A percentile compares a stretch with the other conserved stretches of the same genome.
Evolutionary conservation across 2,329 filamentous ascomycete species (phyloP).

Genomic region (Cladophialophora immunda): DNA sequence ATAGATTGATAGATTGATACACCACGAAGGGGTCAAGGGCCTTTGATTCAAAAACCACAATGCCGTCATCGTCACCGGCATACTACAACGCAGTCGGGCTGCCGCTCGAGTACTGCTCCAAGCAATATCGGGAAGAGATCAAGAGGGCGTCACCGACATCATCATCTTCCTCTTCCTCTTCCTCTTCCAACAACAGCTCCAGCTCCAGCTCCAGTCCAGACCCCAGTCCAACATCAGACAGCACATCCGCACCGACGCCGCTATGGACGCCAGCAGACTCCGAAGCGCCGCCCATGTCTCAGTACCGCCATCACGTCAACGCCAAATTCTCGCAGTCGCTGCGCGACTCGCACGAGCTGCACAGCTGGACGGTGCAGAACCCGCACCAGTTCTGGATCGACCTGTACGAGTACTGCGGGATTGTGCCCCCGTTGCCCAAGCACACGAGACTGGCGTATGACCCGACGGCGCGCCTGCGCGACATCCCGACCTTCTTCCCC

Average conservation of each 20-base stretch:
- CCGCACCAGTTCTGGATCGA: constrained; percentile 56
- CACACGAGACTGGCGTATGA: constrained; percentile 50
- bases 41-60: not conserved
- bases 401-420: constrained; percentile 50
- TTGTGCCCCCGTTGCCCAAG: constrained; percentile 46
- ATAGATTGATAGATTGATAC: no score
- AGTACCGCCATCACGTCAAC: constrained; percentile 38
- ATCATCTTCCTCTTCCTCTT: not conserved
- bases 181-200: not conserved
- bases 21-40: not conserved
- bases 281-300: constrained; percentile 37
- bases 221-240: not conserved
- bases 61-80: not conserved
- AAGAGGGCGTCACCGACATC: not conserved
- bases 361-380: constrained; percentile 51
- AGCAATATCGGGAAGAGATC: constrained; percentile 17
- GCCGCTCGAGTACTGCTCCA: constrained; percentile 23
- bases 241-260: constrained; percentile 6
- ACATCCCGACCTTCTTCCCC: constrained; percentile 52
- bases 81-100: constrained; percentile 23
- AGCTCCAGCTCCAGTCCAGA: not conserved
- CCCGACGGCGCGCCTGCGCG: constrained; percentile 47
- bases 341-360: constrained; percentile 47
- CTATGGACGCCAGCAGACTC: constrained; percentile 36
- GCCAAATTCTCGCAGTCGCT: constrained; percentile 31